phyloP scores from a whole-genome alignment of 169 alveolate species.

The Plasmodium coatneyi region DNA sequence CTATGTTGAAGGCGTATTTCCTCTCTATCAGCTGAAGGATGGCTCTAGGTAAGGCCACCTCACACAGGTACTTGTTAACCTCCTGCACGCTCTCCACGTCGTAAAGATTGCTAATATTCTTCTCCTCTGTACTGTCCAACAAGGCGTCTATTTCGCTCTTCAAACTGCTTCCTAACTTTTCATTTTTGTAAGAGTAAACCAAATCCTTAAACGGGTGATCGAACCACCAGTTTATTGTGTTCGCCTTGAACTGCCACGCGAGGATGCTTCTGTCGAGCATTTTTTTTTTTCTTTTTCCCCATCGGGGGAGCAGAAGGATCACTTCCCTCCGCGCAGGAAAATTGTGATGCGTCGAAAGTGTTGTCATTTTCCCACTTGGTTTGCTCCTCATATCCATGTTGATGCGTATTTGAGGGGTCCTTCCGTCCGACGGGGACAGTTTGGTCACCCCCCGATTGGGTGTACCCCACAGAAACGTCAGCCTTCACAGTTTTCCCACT shows the following conservation, averaged over 20 bases:
- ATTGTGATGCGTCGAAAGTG: no score
- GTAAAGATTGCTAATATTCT: constrained; percentile 2
- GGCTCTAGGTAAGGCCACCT: background rate
- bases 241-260: constrained; percentile 68
- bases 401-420: background rate
- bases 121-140: constrained; percentile 14
- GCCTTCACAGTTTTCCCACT: background rate
- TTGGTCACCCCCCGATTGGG: background rate
- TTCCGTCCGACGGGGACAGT: background rate
- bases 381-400: background rate
- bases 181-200: constrained; percentile 17
- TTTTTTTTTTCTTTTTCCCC: background rate
- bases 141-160: constrained; percentile 23
- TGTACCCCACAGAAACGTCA: background rate
- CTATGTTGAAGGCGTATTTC: constrained; percentile 51
- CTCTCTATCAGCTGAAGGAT: constrained; percentile 50
- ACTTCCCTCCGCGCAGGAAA: background rate
- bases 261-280: background rate
- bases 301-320: background rate
- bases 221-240: constrained; percentile 57
- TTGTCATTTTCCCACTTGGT: background rate
- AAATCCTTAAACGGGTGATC: constrained; percentile 63
- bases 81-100: constrained; percentile 31
- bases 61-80: constrained; percentile 31
- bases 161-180: background rate